Conservation (phyloP, 805 yeast species). For the Suhomyces xylopsoci region DNA sequence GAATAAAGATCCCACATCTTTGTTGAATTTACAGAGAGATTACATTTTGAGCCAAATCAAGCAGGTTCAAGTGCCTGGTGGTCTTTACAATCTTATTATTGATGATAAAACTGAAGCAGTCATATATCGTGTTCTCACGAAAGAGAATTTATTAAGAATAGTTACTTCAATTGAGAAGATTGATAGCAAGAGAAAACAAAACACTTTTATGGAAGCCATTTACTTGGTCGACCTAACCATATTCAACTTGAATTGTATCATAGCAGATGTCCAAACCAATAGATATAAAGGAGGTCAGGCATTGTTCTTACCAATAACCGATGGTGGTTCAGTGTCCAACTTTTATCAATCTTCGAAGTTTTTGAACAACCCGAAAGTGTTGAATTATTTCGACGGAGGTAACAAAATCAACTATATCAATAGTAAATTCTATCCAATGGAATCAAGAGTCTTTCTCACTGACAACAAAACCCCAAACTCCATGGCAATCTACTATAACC, state of each 20-base stretch:
- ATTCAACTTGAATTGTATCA: conserved; percentile 70
- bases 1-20: conserved; percentile 25
- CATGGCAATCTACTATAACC: conserved; percentile 70
- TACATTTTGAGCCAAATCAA: conserved; percentile 31
- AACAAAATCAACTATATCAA: conserved; percentile 25
- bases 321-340: conserved; percentile 14
- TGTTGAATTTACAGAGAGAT: conserved; percentile 27
- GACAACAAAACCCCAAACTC: conserved; percentile 50
- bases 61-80: conserved; percentile 26
- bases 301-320: conserved; percentile 56
- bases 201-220: conserved; percentile 69
- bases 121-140: conserved; percentile 46
- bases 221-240: conserved; percentile 71
- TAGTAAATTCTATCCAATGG: conserved; percentile 57
- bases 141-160: conserved; percentile 47
- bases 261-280: conserved; percentile 69
- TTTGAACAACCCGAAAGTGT: conserved; percentile 28
- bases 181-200: conserved; percentile 59
- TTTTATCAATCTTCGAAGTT: conserved; percentile 23
- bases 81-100: conserved; percentile 43
- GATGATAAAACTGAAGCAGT: conserved; percentile 54
- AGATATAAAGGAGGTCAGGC: conserved; percentile 75
- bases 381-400: conserved; percentile 31
- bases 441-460: conserved; percentile 69
- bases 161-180: conserved; percentile 65